A percentile compares a stretch with the other conserved stretches of the same genome.
Evolutionary conservation across 2,329 filamentous ascomycete species (phyloP).

Genomic region (Nigrograna mackinnonii): DNA sequence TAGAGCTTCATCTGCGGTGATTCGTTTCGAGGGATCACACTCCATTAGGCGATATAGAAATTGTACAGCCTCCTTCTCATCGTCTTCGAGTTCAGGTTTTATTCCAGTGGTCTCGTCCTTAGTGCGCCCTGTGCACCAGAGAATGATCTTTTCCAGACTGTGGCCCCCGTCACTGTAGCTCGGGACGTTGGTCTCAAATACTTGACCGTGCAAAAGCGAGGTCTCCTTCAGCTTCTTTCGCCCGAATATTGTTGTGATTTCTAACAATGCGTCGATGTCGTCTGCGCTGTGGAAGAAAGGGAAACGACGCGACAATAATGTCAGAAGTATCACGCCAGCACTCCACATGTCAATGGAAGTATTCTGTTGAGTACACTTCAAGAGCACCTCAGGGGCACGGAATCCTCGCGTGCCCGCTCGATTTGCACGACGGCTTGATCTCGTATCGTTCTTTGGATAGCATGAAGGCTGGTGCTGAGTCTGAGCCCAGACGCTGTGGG

Average conservation of each 20-base stretch:
- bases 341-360: slow-evolving; percentile 96
- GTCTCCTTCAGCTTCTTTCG: slow-evolving; percentile 79
- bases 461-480: slow-evolving; percentile 57
- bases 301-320: slow-evolving; percentile 87
- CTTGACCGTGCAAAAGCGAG: slow-evolving; percentile 82
- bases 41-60: slow-evolving; percentile 77
- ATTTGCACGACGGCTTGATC: slow-evolving; percentile 88
- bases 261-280: slow-evolving; percentile 95
- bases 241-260: slow-evolving; percentile 95
- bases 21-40: slow-evolving; percentile 72
- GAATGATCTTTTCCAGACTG: slow-evolving; percentile 86
- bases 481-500: slow-evolving; percentile 63
- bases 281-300: slow-evolving; percentile 99
- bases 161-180: slow-evolving; percentile 87
- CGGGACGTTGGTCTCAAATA: slow-evolving; percentile 91
- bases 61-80: slow-evolving; percentile 73
- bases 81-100: slow-evolving; percentile 59
- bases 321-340: slow-evolving; percentile 94
- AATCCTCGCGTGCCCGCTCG: slow-evolving; percentile 94
- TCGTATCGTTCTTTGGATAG: slow-evolving; percentile 87
- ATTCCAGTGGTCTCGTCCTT: slow-evolving; percentile 50
- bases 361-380: slow-evolving; percentile 95
- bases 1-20: slow-evolving; percentile 75
- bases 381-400: slow-evolving; percentile 91
- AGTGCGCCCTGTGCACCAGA: slow-evolving; percentile 88